A percentile compares a stretch with the other conserved stretches of the same genome.
Conservation (phyloP, 192 early-diverging fungal species). For the Dissophora ornata region DNA sequence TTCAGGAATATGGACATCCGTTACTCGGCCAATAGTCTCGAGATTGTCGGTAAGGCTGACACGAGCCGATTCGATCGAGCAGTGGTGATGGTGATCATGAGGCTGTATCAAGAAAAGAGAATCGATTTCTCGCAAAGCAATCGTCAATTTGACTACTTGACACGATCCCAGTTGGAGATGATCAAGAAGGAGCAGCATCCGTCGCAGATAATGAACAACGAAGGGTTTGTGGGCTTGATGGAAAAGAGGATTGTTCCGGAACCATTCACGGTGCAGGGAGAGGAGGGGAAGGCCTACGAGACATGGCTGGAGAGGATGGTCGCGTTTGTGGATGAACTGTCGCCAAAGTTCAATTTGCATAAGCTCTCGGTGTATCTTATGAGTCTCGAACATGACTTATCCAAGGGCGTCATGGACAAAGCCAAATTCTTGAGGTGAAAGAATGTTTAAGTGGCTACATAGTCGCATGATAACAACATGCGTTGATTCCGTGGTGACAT, state of each 20-base stretch:
- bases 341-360: slow-evolving; percentile 41
- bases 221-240: slow-evolving; percentile 28
- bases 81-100: slow-evolving; percentile 20
- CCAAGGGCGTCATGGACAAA: slow-evolving; percentile 25
- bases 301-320: slow-evolving; percentile 34
- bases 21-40: slow-evolving; percentile 35
- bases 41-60: slow-evolving; percentile 37
- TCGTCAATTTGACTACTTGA: slow-evolving; percentile 8
- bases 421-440: slow-evolving; percentile 38
- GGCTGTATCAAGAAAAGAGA: slow-evolving; percentile 9
- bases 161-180: slow-evolving; percentile 15
- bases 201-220: slow-evolving; percentile 30
- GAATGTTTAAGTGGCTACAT: too few relatives aligned
- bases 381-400: slow-evolving; percentile 27
- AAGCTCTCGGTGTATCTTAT: slow-evolving; percentile 43
- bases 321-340: slow-evolving; percentile 30
- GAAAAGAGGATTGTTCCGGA: slow-evolving; percentile 30
- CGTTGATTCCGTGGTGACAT: too few relatives aligned
- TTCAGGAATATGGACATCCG: neutral
- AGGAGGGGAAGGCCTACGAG: slow-evolving; percentile 16
- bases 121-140: slow-evolving; percentile 1
- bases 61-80: slow-evolving; percentile 20
- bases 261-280: slow-evolving; percentile 11
- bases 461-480: too few relatives aligned
- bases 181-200: slow-evolving; percentile 25